Evolutionary conservation across 192 early-diverging fungal species (phyloP).

Genomic region (Coemansia sp.): DNA sequence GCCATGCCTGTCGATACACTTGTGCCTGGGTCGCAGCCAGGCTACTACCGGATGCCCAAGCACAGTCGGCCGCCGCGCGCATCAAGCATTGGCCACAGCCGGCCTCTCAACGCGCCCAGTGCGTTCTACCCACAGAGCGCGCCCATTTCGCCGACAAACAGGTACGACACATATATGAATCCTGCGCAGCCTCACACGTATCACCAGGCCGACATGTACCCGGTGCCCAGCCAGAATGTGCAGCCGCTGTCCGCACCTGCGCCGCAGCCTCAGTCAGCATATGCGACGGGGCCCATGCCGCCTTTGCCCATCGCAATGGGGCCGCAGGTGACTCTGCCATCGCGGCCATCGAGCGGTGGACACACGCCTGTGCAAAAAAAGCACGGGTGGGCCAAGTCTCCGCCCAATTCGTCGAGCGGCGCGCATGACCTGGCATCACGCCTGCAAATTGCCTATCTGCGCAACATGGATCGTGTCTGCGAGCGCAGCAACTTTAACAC

Average conservation of each 20-base stretch:
- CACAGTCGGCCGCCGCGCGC: slow-evolving; percentile 8
- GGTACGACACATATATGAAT: slow-evolving; percentile 3
- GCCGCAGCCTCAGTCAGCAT: not conserved
- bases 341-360: slow-evolving; percentile 9
- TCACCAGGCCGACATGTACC: not conserved
- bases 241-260: slow-evolving; percentile 5
- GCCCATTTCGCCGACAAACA: slow-evolving; percentile 26
- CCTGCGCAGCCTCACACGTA: not conserved
- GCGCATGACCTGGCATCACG: not conserved
- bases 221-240: slow-evolving; percentile 1
- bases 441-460: slow-evolving; percentile 28
- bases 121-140: slow-evolving; percentile 33
- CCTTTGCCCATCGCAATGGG: not conserved
- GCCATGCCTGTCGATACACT: not conserved
- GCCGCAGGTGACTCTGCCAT: not conserved
- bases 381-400: slow-evolving; percentile 9
- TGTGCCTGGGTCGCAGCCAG: slow-evolving; percentile 1
- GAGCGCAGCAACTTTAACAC: slow-evolving; percentile 38
- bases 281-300: slow-evolving; percentile 3
- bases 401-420: slow-evolving; percentile 15
- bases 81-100: not conserved
- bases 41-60: slow-evolving; percentile 20
- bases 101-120: slow-evolving; percentile 5
- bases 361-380: slow-evolving; percentile 11
- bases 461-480: slow-evolving; percentile 20